These are phyloP conservation scores for Pleoardoris graminearum DNA, from an alignment of 2,329 filamentous ascomycete genomes.

Conservation along the genomic window DNA sequence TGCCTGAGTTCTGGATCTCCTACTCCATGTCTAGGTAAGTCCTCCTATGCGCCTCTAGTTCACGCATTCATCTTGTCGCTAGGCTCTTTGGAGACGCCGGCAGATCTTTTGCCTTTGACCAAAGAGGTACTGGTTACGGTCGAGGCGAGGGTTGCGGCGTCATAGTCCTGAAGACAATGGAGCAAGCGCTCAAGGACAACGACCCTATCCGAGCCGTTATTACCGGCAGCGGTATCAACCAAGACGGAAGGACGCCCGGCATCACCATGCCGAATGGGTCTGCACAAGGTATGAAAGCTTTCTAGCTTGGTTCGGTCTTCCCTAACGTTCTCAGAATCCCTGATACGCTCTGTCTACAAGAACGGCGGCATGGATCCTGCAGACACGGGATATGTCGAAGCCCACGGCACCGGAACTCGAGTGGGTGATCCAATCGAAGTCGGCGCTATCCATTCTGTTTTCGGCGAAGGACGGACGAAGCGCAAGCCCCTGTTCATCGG, in stretches of 20 bases:
- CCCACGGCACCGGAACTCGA: slow-evolving; percentile 59
- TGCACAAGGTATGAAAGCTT: slow-evolving; percentile 43
- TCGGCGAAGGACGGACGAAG: slow-evolving; percentile 23
- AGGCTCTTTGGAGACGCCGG: slow-evolving; percentile 35
- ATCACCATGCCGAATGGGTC: slow-evolving; percentile 62
- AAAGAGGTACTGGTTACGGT: slow-evolving; percentile 63
- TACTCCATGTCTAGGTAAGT: slow-evolving; percentile 24
- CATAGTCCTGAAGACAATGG: slow-evolving; percentile 62
- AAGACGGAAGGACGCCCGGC: slow-evolving; percentile 61
- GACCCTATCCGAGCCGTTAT: slow-evolving; percentile 56
- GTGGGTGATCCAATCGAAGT: slow-evolving; percentile 46
- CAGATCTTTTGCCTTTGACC: slow-evolving; percentile 48
- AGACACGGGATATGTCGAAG: slow-evolving; percentile 35
- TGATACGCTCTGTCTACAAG: slow-evolving; percentile 28
- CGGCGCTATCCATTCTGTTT: slow-evolving; percentile 25
- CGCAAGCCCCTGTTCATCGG: slow-evolving; percentile 30
- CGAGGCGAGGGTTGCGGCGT: slow-evolving; percentile 65
- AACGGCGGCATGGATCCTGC: slow-evolving; percentile 27
- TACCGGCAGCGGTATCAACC: slow-evolving; percentile 46
- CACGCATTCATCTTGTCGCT: slow-evolving; percentile 9
- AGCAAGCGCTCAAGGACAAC: slow-evolving; percentile 60
- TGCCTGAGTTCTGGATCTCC: slow-evolving; percentile 31
- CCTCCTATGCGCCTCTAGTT: background rate
- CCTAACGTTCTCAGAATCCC: slow-evolving; percentile 14
- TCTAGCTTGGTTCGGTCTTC: background rate